Base-by-base conservation (phyloP, 345 rosid genomes). In the Stellera chamaejasme region DNA sequence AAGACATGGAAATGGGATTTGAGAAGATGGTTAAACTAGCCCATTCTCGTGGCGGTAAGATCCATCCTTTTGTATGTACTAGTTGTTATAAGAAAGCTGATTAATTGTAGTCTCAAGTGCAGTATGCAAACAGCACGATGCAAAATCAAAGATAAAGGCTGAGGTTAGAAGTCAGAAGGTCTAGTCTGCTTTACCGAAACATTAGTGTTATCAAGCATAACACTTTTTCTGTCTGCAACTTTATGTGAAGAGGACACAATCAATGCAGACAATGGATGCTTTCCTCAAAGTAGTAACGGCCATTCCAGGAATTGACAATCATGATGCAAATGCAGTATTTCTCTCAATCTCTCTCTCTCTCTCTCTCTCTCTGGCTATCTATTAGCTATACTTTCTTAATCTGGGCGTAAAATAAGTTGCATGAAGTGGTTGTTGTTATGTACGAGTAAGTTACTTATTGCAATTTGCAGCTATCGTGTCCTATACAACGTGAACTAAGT, bases 11-110 rank as follows among this genome's bases (percentile, higher is more conserved):
- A 75, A 93, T 93, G 97, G 97, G 99, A 26, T 93, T 93, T 55
- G 99, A 89, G 67, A 93, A 84, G 78, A 86, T 87, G 45, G 90
- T 93, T 45, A 84, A 89, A 70, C 78, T 87, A 59, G 94, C 96
- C 63, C 82, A 72, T 45, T 76, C 94, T 66, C 90, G 84, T n/a
- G 91, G 97, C 13, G 84, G 97, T 92, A 78, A 43, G 28, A 43
- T 68, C 43, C 48, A 19, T 36, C 52, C 28, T 50, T 26, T 26
- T 54, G 27, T 32, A 32, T 5, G 3, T 32, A 32, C 3, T 5
- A 2, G 5, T 32, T 1, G 9, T 32, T 3, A 8, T 32, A 2
- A 5, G 9, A 32, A 50, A 27, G 43, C 28, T 56, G 14, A 12
- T 32, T 4, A 8, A 32, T 32, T 32, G 9, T 32, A 8, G 39